Evolutionary conservation across 306 rosid genomes (phyloP), one percentile per base, ranked within the genome.

Genomic region (Quercus parvula): DNA sequence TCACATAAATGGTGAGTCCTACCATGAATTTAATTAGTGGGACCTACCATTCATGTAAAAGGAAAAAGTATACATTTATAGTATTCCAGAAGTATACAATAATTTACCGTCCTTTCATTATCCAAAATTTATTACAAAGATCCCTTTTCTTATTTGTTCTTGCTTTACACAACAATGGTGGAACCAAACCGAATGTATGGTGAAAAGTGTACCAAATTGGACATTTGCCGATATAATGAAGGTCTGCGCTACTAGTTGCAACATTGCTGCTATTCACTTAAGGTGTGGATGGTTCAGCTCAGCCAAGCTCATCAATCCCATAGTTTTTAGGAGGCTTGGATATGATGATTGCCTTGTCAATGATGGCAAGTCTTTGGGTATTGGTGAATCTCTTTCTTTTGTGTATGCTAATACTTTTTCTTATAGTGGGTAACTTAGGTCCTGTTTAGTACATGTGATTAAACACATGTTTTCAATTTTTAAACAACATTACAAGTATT

Each of bases 231-330:
- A 92, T 95, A 24, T 81, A 22, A 22, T 78, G 84, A 95, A 95
- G 56, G 84, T 84, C 79, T 91, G 99, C 12, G 86, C 76, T 24
- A 87, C 85, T 27, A 98, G 96, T 11, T 95, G 99, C 76, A 85
- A 84, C 79, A 88, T 95, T 75, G 84, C 94, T 17, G 76, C 66
- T 13, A 90, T 95, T 54, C 99, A 91, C 80, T 70, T 95, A 67
- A 78, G 46, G 61, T 95, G 99, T 1, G 98, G 99, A 20, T 92
- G 97, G 99, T 95, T 93, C 81, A 93, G 98, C 90, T 95, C 99
- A 2, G 96, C 91, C 22, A 84, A 85, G 4, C 91, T 91, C 54
- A 86, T 95, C 75, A 93, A 89, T 75, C 98, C 99, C 2, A 92
- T 79, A 78, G 28, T 95, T 61, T 95, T 95, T 90, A 95, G 88